phyloP scores from a whole-genome alignment of 2,329 filamentous ascomycete species.

The Colletotrichum tofieldiae region DNA sequence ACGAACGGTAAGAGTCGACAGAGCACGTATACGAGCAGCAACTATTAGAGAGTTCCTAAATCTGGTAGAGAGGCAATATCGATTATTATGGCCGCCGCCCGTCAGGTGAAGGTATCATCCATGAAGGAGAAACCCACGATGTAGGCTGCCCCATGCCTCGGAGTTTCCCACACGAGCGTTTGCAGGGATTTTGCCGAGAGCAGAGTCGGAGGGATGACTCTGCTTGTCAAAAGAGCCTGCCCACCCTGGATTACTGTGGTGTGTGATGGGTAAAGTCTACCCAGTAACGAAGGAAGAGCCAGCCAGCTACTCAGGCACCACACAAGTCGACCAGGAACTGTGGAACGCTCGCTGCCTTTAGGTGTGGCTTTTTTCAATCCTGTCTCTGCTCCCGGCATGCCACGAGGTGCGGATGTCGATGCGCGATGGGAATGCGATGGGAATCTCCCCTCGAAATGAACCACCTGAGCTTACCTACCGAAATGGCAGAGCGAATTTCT shows the following conservation, averaged over 20 bases:
- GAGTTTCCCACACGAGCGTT: conserved; percentile 33
- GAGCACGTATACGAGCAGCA: conserved; percentile 13
- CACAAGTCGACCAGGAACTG: neutral
- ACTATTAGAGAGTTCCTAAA: conserved; percentile 23
- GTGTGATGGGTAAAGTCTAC: neutral
- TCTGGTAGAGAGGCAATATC: conserved; percentile 26
- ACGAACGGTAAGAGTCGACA: conserved; percentile 19
- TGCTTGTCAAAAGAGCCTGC: conserved; percentile 17
- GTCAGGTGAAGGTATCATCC: conserved; percentile 35
- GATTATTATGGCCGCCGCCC: conserved; percentile 18
- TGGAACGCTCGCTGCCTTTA: conserved; percentile 27
- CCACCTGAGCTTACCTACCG: conserved; percentile 14
- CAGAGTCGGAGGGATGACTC: conserved; percentile 25
- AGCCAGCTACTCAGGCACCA: neutral
- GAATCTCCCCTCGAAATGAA: conserved; percentile 15
- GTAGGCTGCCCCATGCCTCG: conserved; percentile 27
- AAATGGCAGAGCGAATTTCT: neutral
- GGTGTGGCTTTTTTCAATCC: conserved; percentile 23
- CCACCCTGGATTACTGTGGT: conserved; percentile 1
- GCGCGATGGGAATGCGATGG: conserved; percentile 1
- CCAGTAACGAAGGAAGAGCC: conserved; percentile 8
- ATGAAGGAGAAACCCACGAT: conserved; percentile 15
- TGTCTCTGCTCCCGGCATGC: conserved; percentile 28
- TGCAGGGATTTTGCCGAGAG: neutral
- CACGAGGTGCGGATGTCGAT: conserved; percentile 16